A percentile compares a stretch with the other conserved stretches of the same genome.
These are phyloP conservation scores for Pythium rhizo-oryzae DNA, from an alignment of 352 stramenopile species.

Conservation along the genomic window DNA sequence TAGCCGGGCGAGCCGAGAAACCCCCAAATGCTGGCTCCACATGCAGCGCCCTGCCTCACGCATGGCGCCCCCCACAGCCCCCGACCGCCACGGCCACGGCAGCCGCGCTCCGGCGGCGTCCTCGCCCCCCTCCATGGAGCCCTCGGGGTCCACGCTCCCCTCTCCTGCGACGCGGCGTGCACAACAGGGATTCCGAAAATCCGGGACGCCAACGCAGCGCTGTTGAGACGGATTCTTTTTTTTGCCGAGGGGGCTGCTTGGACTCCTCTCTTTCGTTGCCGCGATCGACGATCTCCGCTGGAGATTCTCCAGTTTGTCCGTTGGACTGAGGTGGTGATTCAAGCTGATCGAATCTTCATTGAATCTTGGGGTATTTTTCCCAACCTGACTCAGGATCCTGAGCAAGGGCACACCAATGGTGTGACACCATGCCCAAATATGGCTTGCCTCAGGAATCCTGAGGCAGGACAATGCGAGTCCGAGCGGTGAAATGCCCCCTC, in stretches of 20 bases:
- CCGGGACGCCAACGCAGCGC: background rate
- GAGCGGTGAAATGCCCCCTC: background rate
- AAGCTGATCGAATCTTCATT: slow-evolving; percentile 3
- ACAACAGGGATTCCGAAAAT: background rate
- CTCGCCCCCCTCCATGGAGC: no score
- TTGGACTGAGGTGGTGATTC: background rate
- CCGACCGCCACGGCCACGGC: no score
- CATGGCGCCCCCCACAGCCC: no score
- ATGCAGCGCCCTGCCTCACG: no score
- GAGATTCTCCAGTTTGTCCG: background rate
- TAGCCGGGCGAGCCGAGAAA: background rate
- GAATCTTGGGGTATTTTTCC: slow-evolving; percentile 5
- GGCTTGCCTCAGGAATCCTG: slow-evolving; percentile 9
- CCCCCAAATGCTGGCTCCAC: no score
- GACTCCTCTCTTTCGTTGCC: background rate
- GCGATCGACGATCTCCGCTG: background rate
- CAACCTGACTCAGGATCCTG: no score
- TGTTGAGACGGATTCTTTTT: background rate
- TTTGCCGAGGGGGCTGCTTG: background rate
- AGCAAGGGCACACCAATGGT: background rate
- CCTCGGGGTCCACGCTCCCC: no score
- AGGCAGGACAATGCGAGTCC: background rate
- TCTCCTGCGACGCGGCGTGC: background rate
- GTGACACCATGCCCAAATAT: no score
- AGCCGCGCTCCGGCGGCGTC: no score